Evolutionary conservation across 176 grass and related monocot species (phyloP).

Genomic region (Aegilops sharonensis): DNA sequence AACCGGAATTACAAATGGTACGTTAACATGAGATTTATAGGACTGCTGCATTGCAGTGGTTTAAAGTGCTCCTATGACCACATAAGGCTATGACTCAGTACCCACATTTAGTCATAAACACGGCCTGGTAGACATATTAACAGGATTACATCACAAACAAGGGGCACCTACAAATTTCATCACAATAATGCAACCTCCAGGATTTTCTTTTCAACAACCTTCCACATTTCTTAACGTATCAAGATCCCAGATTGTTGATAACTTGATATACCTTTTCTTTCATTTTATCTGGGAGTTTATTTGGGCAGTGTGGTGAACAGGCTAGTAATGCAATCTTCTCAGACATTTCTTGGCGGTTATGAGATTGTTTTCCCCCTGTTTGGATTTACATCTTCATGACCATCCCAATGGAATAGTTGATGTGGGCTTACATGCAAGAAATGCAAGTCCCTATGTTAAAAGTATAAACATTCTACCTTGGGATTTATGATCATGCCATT

Average conservation of each 20-base stretch:
- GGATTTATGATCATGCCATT: slow-evolving; percentile 2
- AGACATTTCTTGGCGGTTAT: background rate
- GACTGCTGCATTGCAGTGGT: slow-evolving; percentile 3
- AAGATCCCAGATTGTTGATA: background rate
- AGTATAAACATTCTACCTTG: background rate
- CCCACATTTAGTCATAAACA: background rate
- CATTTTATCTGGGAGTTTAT: slow-evolving; percentile 1
- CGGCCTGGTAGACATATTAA: background rate
- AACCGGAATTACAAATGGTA: slow-evolving; percentile 92
- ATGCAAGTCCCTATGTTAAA: background rate
- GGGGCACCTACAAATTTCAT: background rate
- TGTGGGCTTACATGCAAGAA: background rate
- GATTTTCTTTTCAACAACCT: slow-evolving; percentile 19
- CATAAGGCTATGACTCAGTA: slow-evolving; percentile 15
- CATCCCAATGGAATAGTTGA: slow-evolving; percentile 19
- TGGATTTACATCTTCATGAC: background rate
- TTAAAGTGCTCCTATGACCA: slow-evolving; percentile 3
- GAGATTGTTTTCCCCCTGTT: background rate
- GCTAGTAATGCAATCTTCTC: background rate
- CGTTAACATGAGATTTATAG: slow-evolving; percentile 23
- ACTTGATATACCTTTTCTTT: background rate
- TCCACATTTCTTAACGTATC: background rate
- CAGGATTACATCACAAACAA: slow-evolving; percentile 14
- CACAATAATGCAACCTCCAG: background rate
- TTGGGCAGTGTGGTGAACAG: background rate